Evolutionary conservation across 2,329 filamentous ascomycete species (phyloP).

Genomic region (Aureobasidium sp.): DNA sequence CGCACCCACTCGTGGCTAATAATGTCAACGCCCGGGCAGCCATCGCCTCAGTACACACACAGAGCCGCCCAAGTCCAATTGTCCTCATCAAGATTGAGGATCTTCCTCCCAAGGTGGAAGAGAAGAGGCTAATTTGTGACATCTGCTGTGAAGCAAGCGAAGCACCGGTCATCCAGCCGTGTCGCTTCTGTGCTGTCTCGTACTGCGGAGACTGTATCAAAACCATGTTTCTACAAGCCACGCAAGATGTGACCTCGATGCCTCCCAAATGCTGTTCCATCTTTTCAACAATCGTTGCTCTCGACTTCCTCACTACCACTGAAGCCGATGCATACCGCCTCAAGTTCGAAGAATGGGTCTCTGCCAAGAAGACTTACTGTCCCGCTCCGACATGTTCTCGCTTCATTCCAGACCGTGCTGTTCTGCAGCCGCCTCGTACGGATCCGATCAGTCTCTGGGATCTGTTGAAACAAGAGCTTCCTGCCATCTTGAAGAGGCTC

Average conservation of each 20-base stretch:
- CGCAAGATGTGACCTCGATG: constrained; percentile 45
- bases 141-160: constrained; percentile 29
- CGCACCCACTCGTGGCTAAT: not conserved
- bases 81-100: not conserved
- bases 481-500: not conserved
- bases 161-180: constrained; percentile 33
- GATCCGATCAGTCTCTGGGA: constrained; percentile 13
- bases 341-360: constrained; percentile 55
- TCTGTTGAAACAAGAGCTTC: constrained; percentile 19
- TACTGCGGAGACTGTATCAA: constrained; percentile 44
- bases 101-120: not conserved
- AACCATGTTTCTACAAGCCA: constrained; percentile 46
- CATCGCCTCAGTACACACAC: not conserved
- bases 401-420: constrained; percentile 48
- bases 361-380: constrained; percentile 53
- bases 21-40: not conserved
- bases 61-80: not conserved
- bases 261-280: constrained; percentile 51
- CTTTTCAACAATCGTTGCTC: constrained; percentile 47
- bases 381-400: constrained; percentile 53
- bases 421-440: constrained; percentile 22
- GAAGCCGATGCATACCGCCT: constrained; percentile 43
- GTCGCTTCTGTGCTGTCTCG: constrained; percentile 32
- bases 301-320: constrained; percentile 37
- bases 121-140: constrained; percentile 26